Base-by-base conservation (phyloP, 805 yeast genomes). In the Cyberlindnera mississippiensis region DNA sequence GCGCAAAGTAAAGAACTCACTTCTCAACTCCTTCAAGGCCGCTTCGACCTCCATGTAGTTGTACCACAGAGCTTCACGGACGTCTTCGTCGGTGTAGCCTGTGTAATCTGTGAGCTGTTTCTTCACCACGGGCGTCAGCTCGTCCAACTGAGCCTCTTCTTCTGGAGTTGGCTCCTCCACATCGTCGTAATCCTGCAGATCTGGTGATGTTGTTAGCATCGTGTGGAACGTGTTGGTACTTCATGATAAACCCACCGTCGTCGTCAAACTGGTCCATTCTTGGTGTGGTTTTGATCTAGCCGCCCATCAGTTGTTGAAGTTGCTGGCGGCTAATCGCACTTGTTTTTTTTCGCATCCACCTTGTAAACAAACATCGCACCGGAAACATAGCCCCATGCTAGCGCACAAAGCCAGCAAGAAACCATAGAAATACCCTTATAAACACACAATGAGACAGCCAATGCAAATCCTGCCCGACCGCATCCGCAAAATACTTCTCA, bases 21-120 rank as follows among this genome's bases (percentile, higher is more conserved):
- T 61, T 45, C 57, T 59, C 33, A 71, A 40, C 44, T 78, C 81
- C 26, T 62, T 67, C 7, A 80, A 49, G 0, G 86, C 59, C 11
- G 71, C 71, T 4, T 72, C 76, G 4, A 78, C 53, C 33, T 75
- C 79, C 54, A 74, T 73, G 55, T 80, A 80, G 50, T 78, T 76
- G 48, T 66, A 67, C 73, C 81, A 82, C 10, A 84, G 64, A 0
- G 77, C 64, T 48, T 78, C 82, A 52, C 78, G 75, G 45, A 83
- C 59, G 35, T 72, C 76, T 12, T 64, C 52, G 19, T 77, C 82
- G 8, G 68, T 64, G 35, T 76, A 68, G 0, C 62, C 63, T 8
- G 58, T 57, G 37, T 71, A 73, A 8, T 63, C 62, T 15, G 50
- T 57, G 28, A 74, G 49, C 39, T 58, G 51, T 28, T 55, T 42